Evolutionary conservation across 176 grass and related monocot genomes (phyloP).

Genomic region (Tillandsia leiboldiana): DNA sequence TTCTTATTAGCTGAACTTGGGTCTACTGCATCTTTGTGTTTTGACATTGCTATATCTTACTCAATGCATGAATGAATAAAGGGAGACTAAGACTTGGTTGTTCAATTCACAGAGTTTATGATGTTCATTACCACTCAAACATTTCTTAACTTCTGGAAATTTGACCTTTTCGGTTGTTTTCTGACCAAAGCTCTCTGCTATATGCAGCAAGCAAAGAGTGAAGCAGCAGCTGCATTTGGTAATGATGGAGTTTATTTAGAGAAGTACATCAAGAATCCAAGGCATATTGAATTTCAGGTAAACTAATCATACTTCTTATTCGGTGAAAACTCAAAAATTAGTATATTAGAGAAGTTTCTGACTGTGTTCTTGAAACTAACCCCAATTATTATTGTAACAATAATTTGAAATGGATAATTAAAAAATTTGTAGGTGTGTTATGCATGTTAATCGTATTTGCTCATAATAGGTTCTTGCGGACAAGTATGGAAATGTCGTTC

Average conservation of each 20-base stretch:
- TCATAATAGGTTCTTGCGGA: constrained; percentile 37
- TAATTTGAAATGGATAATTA: too few relatives aligned
- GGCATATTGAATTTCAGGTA: constrained; percentile 53
- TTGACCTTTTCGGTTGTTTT: constrained; percentile 1
- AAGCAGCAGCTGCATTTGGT: constrained; percentile 45
- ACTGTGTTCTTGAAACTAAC: neutral
- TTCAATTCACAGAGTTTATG: too few relatives aligned
- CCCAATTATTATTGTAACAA: too few relatives aligned
- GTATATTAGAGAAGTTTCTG: neutral
- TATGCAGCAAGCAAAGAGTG: constrained; percentile 47
- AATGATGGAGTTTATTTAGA: constrained; percentile 60
- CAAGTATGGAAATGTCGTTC: constrained; percentile 45
- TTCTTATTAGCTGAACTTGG: too few relatives aligned
- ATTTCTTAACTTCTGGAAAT: neutral
- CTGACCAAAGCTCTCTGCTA: constrained; percentile 7
- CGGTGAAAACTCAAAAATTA: too few relatives aligned
- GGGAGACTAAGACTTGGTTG: too few relatives aligned
- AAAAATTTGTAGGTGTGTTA: too few relatives aligned
- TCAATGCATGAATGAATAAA: too few relatives aligned
- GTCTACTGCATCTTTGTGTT: too few relatives aligned
- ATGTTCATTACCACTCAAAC: neutral
- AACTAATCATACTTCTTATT: neutral
- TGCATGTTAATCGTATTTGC: neutral
- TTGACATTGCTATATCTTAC: too few relatives aligned
- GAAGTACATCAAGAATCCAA: constrained; percentile 49